These are phyloP conservation scores for Saturnispora mendoncae DNA, from an alignment of 805 yeast genomes.

Conservation along the genomic window DNA sequence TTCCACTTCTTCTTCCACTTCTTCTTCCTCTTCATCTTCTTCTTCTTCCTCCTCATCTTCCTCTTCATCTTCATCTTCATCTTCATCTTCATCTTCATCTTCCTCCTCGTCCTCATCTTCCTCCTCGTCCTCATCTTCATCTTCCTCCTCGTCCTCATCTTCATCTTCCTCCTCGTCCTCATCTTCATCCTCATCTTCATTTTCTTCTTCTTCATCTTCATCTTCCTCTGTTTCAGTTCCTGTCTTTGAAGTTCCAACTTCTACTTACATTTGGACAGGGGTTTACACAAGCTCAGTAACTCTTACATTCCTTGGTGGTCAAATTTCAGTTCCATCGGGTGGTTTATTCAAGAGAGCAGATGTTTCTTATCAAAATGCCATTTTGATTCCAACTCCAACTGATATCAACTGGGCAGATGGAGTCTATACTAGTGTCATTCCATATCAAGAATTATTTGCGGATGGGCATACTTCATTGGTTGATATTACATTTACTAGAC, in stretches of 20 bases:
- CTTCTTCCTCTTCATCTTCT: background rate
- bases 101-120: no score
- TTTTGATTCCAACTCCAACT: conserved; percentile 7
- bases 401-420: background rate
- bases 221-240: background rate
- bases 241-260: background rate
- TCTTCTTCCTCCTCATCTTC: no score
- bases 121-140: no score
- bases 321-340: background rate
- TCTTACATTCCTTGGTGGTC: background rate
- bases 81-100: no score
- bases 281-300: background rate
- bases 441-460: background rate
- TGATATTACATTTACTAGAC: background rate
- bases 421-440: background rate
- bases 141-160: background rate
- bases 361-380: background rate
- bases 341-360: conserved; percentile 4
- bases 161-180: background rate
- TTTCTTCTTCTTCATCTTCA: background rate
- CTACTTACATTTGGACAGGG: conserved; percentile 1
- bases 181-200: background rate
- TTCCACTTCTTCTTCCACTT: background rate
- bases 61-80: background rate
- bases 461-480: background rate